These are phyloP conservation scores for Diplocarpon mali DNA, from an alignment of 2,329 filamentous ascomycete genomes.

Conservation along the genomic window DNA sequence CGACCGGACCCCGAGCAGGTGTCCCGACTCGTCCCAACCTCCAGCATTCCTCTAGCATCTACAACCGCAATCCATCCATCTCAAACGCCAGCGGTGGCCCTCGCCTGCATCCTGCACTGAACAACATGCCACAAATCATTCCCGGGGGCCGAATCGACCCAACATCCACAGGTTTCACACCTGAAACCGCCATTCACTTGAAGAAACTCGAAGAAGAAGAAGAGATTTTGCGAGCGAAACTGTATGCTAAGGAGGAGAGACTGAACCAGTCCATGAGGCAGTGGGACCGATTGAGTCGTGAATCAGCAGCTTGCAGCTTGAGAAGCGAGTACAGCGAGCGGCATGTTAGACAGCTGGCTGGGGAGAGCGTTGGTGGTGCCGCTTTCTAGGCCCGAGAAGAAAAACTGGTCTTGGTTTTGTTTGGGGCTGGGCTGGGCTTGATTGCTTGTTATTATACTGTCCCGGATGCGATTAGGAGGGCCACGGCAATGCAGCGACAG, in stretches of 20 bases:
- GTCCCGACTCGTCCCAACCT: conserved; percentile 19
- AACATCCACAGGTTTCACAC: conserved; percentile 22
- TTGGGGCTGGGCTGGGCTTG: too few relatives aligned
- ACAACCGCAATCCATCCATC: conserved; percentile 11
- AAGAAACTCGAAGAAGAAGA: conserved; percentile 27
- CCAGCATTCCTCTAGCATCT: conserved; percentile 20
- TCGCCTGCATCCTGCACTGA: conserved; percentile 26
- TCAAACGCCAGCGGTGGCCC: conserved; percentile 15
- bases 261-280: conserved; percentile 23
- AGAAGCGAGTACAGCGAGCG: conserved; percentile 27
- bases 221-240: conserved; percentile 22
- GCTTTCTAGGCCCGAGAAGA: conserved; percentile 19
- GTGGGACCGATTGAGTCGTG: conserved; percentile 25
- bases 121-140: conserved; percentile 25
- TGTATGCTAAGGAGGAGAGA: conserved; percentile 26
- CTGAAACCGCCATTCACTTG: conserved; percentile 20
- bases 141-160: conserved; percentile 26
- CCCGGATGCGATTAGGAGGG: too few relatives aligned
- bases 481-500: too few relatives aligned
- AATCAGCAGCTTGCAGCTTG: conserved; percentile 21
- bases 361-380: conserved; percentile 27
- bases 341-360: conserved; percentile 26
- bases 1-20: conserved; percentile 25
- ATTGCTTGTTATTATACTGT: too few relatives aligned
- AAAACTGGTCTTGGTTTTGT: too few relatives aligned